phyloP scores from a whole-genome alignment of 2,329 filamentous ascomycete genomes.

The Beauveria brongniartii region DNA sequence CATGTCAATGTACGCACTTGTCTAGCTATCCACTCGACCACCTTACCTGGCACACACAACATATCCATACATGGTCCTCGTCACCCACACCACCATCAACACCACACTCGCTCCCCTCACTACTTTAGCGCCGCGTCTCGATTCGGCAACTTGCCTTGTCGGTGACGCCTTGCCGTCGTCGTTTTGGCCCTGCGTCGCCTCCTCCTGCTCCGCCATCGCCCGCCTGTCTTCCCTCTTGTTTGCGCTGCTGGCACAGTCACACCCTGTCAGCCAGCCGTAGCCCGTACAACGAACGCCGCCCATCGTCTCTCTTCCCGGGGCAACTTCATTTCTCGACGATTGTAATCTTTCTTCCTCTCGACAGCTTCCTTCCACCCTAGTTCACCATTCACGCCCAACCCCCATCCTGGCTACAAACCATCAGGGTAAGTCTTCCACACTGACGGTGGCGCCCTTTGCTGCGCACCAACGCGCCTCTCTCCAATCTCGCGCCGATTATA shows the following conservation, averaged over 20 bases:
- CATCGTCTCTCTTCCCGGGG: not conserved
- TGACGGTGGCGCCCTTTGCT: not conserved
- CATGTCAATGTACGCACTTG: not conserved
- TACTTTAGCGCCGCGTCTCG: conserved; percentile 11
- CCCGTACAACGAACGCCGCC: not conserved
- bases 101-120: not conserved
- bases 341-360: not conserved
- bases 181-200: not conserved
- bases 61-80: not conserved
- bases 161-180: conserved; percentile 6
- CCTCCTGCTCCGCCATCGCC: conserved; percentile 1
- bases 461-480: not conserved
- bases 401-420: not conserved
- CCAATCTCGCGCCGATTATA: not conserved
- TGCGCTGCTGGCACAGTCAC: conserved; percentile 7
- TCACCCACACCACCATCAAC: not conserved
- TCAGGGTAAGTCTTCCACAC: conserved; percentile 5
- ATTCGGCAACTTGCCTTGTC: conserved; percentile 9
- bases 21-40: not conserved
- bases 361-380: not conserved
- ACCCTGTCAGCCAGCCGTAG: not conserved
- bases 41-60: not conserved
- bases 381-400: not conserved
- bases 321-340: not conserved
- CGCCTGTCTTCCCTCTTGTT: not conserved